Base-by-base conservation (phyloP, 2,329 filamentous ascomycete genomes). In the Cordyceps javanica region DNA sequence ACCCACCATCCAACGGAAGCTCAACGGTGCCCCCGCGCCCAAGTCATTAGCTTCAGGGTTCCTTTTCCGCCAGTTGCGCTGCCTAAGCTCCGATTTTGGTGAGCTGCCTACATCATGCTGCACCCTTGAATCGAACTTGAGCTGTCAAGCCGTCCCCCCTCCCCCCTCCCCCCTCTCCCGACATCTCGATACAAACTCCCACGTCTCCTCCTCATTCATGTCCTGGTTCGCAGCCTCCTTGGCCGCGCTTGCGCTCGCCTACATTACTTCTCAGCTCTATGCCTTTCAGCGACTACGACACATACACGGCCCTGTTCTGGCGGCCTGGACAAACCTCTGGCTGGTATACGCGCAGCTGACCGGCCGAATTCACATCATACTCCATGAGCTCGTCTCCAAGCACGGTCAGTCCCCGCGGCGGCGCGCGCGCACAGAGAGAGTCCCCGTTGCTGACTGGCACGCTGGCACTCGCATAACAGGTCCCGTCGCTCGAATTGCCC, bases 291-390 rank as follows among this genome's bases (percentile, higher is more conserved):
- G 65, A 2, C 61, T 70, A 11, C 58, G 55, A 14, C 69, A 71
- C 54, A 66, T 71, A 23, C 64, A 60, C 1, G 69, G 69, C 1
- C 68, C 69, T 2, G 58, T 57, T 23, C 57, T 60, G 58, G 63
- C 68, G 3, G 61, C 59, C n/a, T 68, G 63, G 63, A 64, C 69
- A 11, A 64, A 67, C 34, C 26, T 67, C 23, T 71, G 69, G 69
- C 57, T 71, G 48, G 64, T 71, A 13, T 55, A 61, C n/a, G 60
- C 62, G 3, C 66, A 65, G 36, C 48, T 65, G 14, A 41, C 38
- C 3, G 38, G 49, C 7, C 44, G 51, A 5, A 58, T 55, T 4
- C 46, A 48, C 34, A 16, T 56, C n/a, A 49, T 46, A 14, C 32
- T 49, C 3, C 25, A 51, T 36, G 13, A 55, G 16, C 48, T 58